Conservation (phyloP, 768 basidiomycete genomes). For the Suillus decipiens region DNA sequence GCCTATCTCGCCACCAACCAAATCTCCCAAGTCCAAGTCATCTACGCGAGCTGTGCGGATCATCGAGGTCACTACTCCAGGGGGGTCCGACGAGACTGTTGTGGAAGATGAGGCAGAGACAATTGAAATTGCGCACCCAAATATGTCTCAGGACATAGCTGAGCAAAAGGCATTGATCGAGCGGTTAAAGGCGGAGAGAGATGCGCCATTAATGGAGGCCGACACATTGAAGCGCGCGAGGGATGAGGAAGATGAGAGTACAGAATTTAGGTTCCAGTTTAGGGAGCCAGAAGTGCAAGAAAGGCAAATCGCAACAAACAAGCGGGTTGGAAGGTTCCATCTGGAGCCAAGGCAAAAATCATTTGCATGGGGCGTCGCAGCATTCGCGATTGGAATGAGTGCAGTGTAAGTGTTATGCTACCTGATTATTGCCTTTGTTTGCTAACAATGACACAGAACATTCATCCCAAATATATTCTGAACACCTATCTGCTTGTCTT, state of each 20-base stretch:
- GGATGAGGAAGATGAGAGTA: slow-evolving; percentile 44
- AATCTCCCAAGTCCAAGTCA: slow-evolving; percentile 36
- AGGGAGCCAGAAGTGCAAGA: slow-evolving; percentile 67
- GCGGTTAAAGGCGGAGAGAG: slow-evolving; percentile 66
- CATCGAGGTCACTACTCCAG: slow-evolving; percentile 44
- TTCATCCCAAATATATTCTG: slow-evolving; percentile 66
- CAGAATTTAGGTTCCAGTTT: slow-evolving; percentile 59
- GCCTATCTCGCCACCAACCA: slow-evolving; percentile 36
- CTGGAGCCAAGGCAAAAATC: slow-evolving; percentile 71
- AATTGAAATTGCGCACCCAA: slow-evolving; percentile 58
- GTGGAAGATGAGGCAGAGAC: slow-evolving; percentile 67
- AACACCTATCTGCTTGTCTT: slow-evolving; percentile 20
- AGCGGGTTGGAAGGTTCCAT: slow-evolving; percentile 55
- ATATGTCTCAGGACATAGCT: slow-evolving; percentile 69
- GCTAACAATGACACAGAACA: slow-evolving; percentile 37
- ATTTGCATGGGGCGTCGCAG: slow-evolving; percentile 80
- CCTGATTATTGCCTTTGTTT: slow-evolving; percentile 3
- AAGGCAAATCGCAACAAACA: slow-evolving; percentile 62
- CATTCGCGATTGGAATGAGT: slow-evolving; percentile 81
- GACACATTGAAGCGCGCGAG: slow-evolving; percentile 49
- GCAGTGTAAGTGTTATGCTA: slow-evolving; percentile 64
- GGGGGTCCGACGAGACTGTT: slow-evolving; percentile 60
- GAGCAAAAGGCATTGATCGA: slow-evolving; percentile 81
- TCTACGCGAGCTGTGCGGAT: slow-evolving; percentile 23
- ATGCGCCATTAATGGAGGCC: slow-evolving; percentile 30